phyloP scores from a whole-genome alignment of 768 basidiomycete genomes.

The Agrocybe praecox region DNA sequence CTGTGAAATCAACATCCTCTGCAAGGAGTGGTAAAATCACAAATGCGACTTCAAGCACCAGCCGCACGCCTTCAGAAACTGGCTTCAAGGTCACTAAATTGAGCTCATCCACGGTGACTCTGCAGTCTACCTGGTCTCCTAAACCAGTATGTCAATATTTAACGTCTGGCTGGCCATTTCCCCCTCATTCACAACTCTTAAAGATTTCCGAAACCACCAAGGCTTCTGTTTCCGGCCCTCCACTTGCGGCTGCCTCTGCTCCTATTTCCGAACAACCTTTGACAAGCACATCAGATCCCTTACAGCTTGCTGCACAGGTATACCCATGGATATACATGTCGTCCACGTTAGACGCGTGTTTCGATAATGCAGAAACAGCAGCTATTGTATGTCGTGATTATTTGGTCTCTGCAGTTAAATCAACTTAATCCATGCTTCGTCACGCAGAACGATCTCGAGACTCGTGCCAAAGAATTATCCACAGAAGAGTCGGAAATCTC shows the following conservation, averaged over 20 bases:
- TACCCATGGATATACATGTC: conserved; percentile 67
- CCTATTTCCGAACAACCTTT: conserved; percentile 16
- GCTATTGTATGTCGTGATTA: conserved; percentile 29
- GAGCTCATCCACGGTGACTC: conserved; percentile 25
- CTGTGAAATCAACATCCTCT: conserved; percentile 18
- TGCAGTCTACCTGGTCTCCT: conserved; percentile 25
- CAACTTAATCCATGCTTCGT: neutral
- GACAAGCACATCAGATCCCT: conserved; percentile 34
- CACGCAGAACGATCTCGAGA: conserved; percentile 38
- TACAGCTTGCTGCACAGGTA: conserved; percentile 52
- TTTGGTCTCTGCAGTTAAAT: neutral
- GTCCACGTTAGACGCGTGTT: conserved; percentile 54
- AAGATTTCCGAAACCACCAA: conserved; percentile 9
- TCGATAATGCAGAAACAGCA: conserved; percentile 38
- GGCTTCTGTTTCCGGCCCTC: too few species aligned
- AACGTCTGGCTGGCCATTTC: neutral
- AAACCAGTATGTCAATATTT: conserved; percentile 13
- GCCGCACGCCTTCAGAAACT: conserved; percentile 15
- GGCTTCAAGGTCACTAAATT: conserved; percentile 27
- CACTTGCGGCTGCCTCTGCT: conserved; percentile 8
- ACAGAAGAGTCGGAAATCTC: conserved; percentile 42
- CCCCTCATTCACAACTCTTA: neutral
- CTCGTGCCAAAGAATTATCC: conserved; percentile 31
- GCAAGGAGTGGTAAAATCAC: conserved; percentile 4
- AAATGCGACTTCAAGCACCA: neutral